Base-by-base conservation (phyloP, 129 eudicot species). In the Apium graveolens region DNA sequence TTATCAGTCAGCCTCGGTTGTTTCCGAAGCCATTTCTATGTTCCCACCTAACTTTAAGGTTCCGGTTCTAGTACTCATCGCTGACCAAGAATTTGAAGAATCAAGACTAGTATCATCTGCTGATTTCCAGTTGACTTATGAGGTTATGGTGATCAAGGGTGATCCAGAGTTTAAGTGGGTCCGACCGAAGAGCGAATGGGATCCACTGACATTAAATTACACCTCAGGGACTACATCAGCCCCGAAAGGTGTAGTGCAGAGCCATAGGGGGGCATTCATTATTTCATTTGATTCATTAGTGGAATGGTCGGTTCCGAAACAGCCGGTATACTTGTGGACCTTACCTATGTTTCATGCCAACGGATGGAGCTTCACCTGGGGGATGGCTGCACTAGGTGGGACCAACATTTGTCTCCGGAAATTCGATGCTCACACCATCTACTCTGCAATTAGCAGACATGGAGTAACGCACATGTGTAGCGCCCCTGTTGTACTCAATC, bases 181-280 rank as follows among this genome's bases (percentile, higher is more conserved):
- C 24, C 75, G 86, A 55, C 96, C 96, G 0, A 73, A 11, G 29
- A 78, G 78, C 0, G 93, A 89, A 73, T 85, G 87, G 87, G 93
- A 89, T 26, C 93, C 90, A 45, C 83, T 89, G 35, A 60, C 80
- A 5, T 69, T 89, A 26, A 89, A 89, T 42, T 89, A 89, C 78
- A 89, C 93, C 45, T 89, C 93, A 14, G 93, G 93, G 0, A 89
- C 93, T 6, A 86, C 93, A n/a, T 89, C 93, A 31, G 77, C 89
- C 3, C 93, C 93, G 0, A 89, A 89, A 48, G 93, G 93, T 0
- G 93, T 89, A 1, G 87, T 89, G 7, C 93, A 89, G 53, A 46
- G 78, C n/a, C 87, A 89, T 79, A 86, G 90, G 24, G 86, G 84
- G 0, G 70, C 78, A 51, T 89, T 84, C 31, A n/a, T 79, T 42